Conservation (phyloP, 305 asterid species). For the Solanum hybrid region DNA sequence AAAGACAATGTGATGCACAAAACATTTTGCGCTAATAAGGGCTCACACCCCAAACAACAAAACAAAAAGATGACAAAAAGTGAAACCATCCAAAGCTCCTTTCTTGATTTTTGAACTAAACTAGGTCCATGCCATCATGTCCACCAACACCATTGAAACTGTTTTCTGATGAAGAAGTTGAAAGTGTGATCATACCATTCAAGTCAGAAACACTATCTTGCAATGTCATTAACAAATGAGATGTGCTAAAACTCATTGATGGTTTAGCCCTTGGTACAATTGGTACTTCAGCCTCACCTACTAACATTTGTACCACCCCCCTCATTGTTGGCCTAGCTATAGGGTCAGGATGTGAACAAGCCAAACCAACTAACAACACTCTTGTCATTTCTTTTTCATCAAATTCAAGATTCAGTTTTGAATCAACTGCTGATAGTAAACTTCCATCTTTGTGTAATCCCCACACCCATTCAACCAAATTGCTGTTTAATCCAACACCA, state of each 20-base stretch:
- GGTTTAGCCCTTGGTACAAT: constrained; percentile 12
- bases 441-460: constrained; percentile 7
- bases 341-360: constrained; percentile 16
- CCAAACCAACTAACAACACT: constrained; percentile 11
- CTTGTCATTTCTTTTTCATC: constrained; percentile 9
- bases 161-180: constrained; percentile 60
- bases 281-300: constrained; percentile 8
- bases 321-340: constrained; percentile 10
- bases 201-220: constrained; percentile 83
- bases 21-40: neutral
- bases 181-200: constrained; percentile 46
- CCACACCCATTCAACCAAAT: constrained; percentile 22
- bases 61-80: neutral
- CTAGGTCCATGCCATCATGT: constrained; percentile 3
- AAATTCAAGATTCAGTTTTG: neutral
- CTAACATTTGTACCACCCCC: constrained; percentile 7
- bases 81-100: neutral
- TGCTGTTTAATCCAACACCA: neutral
- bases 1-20: neutral
- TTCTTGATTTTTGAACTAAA: neutral
- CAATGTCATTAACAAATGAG: constrained; percentile 55
- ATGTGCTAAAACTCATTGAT: constrained; percentile 11
- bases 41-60: neutral
- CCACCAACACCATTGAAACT: constrained; percentile 23
- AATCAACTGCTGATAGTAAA: constrained; percentile 11